Base-by-base conservation (phyloP, 495 filamentous ascomycete genomes). In the Penicillium diatomitis region DNA sequence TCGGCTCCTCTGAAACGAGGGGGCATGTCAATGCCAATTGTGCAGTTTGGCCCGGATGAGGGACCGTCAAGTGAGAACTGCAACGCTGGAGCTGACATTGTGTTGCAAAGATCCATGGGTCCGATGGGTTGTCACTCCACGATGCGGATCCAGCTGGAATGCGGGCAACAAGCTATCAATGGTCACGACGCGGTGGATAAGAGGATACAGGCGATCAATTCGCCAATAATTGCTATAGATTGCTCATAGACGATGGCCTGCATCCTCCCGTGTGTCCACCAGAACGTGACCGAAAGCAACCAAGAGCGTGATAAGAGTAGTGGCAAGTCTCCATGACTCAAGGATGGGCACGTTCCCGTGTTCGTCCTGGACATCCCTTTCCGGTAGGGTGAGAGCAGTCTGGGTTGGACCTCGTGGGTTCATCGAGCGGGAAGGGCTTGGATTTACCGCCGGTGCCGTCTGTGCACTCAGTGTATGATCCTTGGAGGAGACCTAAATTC, bases 141-240 rank as follows among this genome's bases (percentile, higher is more conserved):
- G 36, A 43, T 48, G 31, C 20, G 47, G 44, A 49, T 51, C 52
- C 45, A 8, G 28, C 12, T 41, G 52, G 52, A 55, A 61, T 58
- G 53, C 52, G 55, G 44, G 51, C 41, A 42, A 38, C 47, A 46
- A 47, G 44, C 54, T 60, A 54, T 60, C 57, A 60, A 49, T 31
- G 8, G 34, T 34, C n/a, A 37, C 36, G 6, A 10, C 4, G 30
- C n/a, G 34, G 50, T 48, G 44, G 33, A 33, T 40, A 38, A 11
- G 53, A 11, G 8, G 12, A 44, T 20, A 20, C 20, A 20, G 20
- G 20, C 20, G 20, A 20, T 20, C 20, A 20, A 20, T 20, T 20
- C 20, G 20, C 2, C 20, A 20, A 20, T 20, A 20, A 20, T 20
- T 20, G 20, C 20, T 20, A 20, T 20, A 20, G 20, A 20, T 20